Evolutionary conservation across 2,329 filamentous ascomycete genomes (phyloP).

Genomic region (Alternaria arbusti): DNA sequence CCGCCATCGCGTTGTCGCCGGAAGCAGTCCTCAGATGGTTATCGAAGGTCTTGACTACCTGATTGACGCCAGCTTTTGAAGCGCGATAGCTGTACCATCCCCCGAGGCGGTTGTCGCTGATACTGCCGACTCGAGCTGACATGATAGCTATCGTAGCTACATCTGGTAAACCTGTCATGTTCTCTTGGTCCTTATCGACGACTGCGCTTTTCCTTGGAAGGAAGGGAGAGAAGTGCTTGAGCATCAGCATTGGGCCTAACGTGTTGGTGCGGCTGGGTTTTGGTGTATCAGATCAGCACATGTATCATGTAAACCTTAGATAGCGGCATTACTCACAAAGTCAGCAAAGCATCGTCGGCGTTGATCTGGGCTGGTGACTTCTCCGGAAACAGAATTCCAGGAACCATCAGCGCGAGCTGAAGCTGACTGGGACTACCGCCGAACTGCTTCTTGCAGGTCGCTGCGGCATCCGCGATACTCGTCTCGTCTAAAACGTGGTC

Average conservation of each 20-base stretch:
- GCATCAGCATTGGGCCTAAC: conserved; percentile 74
- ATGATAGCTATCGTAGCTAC: conserved; percentile 74
- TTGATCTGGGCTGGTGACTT: conserved; percentile 72
- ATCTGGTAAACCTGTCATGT: conserved; percentile 47
- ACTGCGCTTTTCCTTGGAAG: conserved; percentile 63
- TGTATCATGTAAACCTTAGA: neutral
- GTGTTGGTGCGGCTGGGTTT: conserved; percentile 65
- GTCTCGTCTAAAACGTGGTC: conserved; percentile 60
- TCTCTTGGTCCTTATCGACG: conserved; percentile 5
- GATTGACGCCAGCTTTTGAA: conserved; percentile 76
- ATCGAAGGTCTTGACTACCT: conserved; percentile 74
- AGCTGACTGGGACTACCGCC: conserved; percentile 59
- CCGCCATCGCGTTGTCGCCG: conserved; percentile 68
- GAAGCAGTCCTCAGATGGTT: conserved; percentile 65
- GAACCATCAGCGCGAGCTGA: conserved; percentile 71
- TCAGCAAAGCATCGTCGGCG: conserved; percentile 66
- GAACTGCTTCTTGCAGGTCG: conserved; percentile 61
- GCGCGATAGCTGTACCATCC: conserved; percentile 85
- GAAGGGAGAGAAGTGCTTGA: conserved; percentile 76
- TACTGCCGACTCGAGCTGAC: conserved; percentile 78
- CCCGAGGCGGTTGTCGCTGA: conserved; percentile 73
- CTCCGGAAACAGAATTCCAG: conserved; percentile 76
- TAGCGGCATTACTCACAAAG: conserved; percentile 53
- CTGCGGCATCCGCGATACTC: conserved; percentile 64
- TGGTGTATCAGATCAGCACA: neutral